Percentiles rank a stretch among this genome's conserved stretches.
phyloP scores from a whole-genome alignment of 1,284 basidiomycete species.

The Ustilago cynodontis region DNA sequence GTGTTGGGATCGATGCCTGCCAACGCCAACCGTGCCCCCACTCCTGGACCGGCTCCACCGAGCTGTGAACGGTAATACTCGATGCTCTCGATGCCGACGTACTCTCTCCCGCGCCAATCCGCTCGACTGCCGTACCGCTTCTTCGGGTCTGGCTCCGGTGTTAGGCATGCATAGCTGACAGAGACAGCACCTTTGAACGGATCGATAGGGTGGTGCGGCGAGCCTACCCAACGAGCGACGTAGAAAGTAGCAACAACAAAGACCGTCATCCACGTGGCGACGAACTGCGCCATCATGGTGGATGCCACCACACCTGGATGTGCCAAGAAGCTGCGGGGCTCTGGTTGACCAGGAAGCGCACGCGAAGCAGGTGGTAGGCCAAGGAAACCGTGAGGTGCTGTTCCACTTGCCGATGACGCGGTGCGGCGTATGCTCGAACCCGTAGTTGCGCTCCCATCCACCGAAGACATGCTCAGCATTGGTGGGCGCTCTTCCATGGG shows the following conservation, averaged over 20 bases:
- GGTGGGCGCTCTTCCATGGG: constrained; percentile 47
- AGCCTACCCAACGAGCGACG: constrained; percentile 64
- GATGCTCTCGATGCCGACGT: constrained; percentile 58
- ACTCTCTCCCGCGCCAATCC: constrained; percentile 63
- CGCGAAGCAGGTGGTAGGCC: constrained; percentile 42
- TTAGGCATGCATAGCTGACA: constrained; percentile 61
- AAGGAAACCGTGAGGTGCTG: constrained; percentile 37
- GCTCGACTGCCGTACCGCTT: constrained; percentile 64
- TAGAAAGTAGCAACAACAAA: constrained; percentile 65
- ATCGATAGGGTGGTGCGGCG: constrained; percentile 66
- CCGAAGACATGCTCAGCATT: constrained; percentile 27
- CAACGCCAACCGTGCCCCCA: constrained; percentile 44
- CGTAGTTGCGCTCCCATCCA: neutral
- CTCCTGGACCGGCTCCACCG: constrained; percentile 45
- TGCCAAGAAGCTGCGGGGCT: constrained; percentile 61
- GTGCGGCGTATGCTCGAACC: constrained; percentile 23
- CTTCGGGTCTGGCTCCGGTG: constrained; percentile 58
- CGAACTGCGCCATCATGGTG: constrained; percentile 67
- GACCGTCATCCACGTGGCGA: constrained; percentile 54
- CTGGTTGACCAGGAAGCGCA: constrained; percentile 30
- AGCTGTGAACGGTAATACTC: constrained; percentile 57
- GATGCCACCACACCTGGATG: constrained; percentile 70
- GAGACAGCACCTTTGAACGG: constrained; percentile 68
- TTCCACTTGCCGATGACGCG: constrained; percentile 35
- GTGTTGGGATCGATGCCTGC: constrained; percentile 35